These are phyloP conservation scores for Thalassiosira mediterranea DNA, from an alignment of 352 stramenopile genomes.

Conservation along the genomic window DNA sequence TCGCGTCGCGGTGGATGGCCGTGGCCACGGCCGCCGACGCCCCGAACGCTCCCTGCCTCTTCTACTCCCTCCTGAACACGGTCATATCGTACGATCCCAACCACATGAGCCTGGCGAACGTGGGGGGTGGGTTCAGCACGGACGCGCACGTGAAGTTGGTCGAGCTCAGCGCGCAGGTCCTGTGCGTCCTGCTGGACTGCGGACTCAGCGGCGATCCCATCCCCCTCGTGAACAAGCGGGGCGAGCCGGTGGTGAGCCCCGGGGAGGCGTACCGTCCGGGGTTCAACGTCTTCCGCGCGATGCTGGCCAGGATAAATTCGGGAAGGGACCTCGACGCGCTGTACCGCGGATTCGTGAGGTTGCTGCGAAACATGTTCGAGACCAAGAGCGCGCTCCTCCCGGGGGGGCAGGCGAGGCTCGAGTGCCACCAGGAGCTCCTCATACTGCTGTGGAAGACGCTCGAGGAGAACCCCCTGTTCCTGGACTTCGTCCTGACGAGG, in stretches of 20 bases:
- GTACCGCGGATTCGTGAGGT: slow-evolving; percentile 91
- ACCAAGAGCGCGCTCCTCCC: slow-evolving; percentile 92
- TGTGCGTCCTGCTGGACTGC: slow-evolving; percentile 94
- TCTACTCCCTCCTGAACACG: slow-evolving; percentile 96
- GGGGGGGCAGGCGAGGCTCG: slow-evolving; percentile 92
- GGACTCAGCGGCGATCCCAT: slow-evolving; percentile 84
- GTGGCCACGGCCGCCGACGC: slow-evolving; percentile 90
- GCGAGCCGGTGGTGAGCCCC: slow-evolving; percentile 68
- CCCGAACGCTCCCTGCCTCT: slow-evolving; percentile 92
- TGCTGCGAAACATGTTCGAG: slow-evolving; percentile 97
- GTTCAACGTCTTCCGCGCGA: slow-evolving; percentile 86
- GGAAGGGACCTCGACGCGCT: slow-evolving; percentile 90
- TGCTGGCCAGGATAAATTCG: slow-evolving; percentile 80
- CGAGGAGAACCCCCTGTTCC: slow-evolving; percentile 95
- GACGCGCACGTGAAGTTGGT: slow-evolving; percentile 90
- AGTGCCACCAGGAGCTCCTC: slow-evolving; percentile 96
- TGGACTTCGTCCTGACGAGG: slow-evolving; percentile 92
- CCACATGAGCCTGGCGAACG: slow-evolving; percentile 80
- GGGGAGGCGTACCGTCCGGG: slow-evolving; percentile 61
- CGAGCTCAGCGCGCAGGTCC: slow-evolving; percentile 90
- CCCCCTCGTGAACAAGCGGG: slow-evolving; percentile 60
- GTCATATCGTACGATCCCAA: slow-evolving; percentile 93
- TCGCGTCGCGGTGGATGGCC: slow-evolving; percentile 90
- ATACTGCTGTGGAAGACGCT: slow-evolving; percentile 98
- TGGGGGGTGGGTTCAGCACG: slow-evolving; percentile 88